phyloP scores from a whole-genome alignment of 2,329 filamentous ascomycete genomes.

The Akanthomyces uredinophilus region DNA sequence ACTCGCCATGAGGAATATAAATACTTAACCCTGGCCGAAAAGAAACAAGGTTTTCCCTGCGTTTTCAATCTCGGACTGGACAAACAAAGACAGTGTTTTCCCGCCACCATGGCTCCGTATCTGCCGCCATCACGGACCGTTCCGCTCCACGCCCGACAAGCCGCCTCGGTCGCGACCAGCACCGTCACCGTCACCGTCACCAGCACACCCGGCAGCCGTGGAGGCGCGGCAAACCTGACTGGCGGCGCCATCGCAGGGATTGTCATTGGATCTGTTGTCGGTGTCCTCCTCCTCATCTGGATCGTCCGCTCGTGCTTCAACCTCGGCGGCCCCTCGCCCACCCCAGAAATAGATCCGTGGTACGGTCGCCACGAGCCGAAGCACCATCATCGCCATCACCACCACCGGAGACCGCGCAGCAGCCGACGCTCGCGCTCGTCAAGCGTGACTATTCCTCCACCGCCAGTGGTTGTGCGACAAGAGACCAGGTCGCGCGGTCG shows the following conservation, averaged over 20 bases:
- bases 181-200: slow-evolving; percentile 29
- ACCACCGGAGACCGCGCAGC: slow-evolving; percentile 21
- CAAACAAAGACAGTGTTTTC: not conserved
- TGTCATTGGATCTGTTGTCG: slow-evolving; percentile 43
- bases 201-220: slow-evolving; percentile 17
- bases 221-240: slow-evolving; percentile 27
- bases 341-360: slow-evolving; percentile 27
- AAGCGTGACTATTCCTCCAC: slow-evolving; percentile 21
- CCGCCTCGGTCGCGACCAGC: slow-evolving; percentile 13
- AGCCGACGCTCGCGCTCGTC: slow-evolving; percentile 19
- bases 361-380: slow-evolving; percentile 25
- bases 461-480: slow-evolving; percentile 19
- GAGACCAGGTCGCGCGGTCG: not conserved
- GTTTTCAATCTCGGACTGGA: not conserved
- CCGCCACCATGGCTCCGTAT: not conserved
- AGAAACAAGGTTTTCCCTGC: not conserved
- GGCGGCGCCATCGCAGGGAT: slow-evolving; percentile 49
- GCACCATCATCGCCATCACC: slow-evolving; percentile 21
- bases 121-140: not conserved
- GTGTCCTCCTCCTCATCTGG: slow-evolving; percentile 43
- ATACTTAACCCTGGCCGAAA: not conserved
- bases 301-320: slow-evolving; percentile 41
- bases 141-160: not conserved
- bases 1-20: not conserved
- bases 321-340: slow-evolving; percentile 32